Conservation (phyloP, 2,329 filamentous ascomycete species). For the Trichoderma citrinoviride region DNA sequence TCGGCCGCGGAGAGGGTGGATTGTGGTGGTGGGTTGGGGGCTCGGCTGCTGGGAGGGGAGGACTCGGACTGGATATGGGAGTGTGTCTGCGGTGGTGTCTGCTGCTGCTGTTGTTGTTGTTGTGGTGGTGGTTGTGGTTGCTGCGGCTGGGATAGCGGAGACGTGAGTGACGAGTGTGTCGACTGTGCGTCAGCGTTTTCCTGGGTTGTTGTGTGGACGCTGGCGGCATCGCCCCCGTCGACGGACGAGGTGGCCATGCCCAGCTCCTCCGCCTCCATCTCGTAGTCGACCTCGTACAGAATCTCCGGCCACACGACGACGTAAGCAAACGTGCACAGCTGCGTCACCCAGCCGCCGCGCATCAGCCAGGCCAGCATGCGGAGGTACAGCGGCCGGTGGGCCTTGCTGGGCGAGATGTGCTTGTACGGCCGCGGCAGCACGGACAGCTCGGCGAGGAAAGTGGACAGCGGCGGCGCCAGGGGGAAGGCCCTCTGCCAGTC, state of each 20-base stretch:
- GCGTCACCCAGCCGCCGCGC: slow-evolving; percentile 88
- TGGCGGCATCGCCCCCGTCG: slow-evolving; percentile 20
- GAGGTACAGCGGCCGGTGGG: slow-evolving; percentile 83
- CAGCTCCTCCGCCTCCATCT: slow-evolving; percentile 65
- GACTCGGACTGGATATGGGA: slow-evolving; percentile 35
- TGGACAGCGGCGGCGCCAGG: slow-evolving; percentile 75
- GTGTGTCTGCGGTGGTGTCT: slow-evolving; percentile 24
- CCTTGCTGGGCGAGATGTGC: slow-evolving; percentile 78
- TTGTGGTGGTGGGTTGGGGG: slow-evolving; percentile 32
- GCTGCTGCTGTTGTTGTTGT: slow-evolving; percentile 22
- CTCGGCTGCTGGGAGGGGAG: slow-evolving; percentile 29
- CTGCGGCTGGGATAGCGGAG: slow-evolving; percentile 10
- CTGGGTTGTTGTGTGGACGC: not conserved
- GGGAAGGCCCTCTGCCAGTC: slow-evolving; percentile 79
- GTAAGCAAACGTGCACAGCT: slow-evolving; percentile 88
- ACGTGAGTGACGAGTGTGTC: slow-evolving; percentile 4
- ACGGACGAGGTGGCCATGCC: slow-evolving; percentile 30
- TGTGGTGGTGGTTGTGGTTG: slow-evolving; percentile 23
- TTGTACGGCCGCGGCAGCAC: slow-evolving; percentile 80
- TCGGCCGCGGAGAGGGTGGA: slow-evolving; percentile 40
- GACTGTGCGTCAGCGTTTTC: slow-evolving; percentile 9
- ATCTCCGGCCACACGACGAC: slow-evolving; percentile 81
- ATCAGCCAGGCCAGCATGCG: slow-evolving; percentile 91
- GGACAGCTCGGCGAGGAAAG: slow-evolving; percentile 82
- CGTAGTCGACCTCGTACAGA: slow-evolving; percentile 73